Percentiles rank a stretch among this genome's conserved stretches.
Evolutionary conservation across 2,329 filamentous ascomycete genomes (phyloP).

Genomic region (Sarocladiaceae sp.): DNA sequence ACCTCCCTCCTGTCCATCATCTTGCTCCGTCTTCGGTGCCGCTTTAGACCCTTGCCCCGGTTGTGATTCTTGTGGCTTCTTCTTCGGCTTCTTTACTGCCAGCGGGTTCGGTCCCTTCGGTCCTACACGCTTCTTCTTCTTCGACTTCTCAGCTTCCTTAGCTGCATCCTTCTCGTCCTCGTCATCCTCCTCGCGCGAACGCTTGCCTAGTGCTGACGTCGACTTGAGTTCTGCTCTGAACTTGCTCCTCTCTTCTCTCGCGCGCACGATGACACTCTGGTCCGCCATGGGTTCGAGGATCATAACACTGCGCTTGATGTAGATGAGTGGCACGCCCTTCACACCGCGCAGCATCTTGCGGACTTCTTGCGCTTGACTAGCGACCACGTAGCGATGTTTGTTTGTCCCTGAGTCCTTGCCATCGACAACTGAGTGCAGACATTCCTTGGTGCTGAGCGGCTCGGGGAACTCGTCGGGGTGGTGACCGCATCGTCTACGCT

Average conservation of each 20-base stretch:
- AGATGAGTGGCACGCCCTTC: constrained; percentile 70
- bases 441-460: constrained; percentile 66
- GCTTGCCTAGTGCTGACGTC: constrained; percentile 38
- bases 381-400: constrained; percentile 75
- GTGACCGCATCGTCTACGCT: constrained; percentile 75
- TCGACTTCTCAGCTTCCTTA: constrained; percentile 25
- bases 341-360: constrained; percentile 61
- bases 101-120: constrained; percentile 69
- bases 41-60: not conserved
- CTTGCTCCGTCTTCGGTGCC: not conserved
- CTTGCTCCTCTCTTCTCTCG: constrained; percentile 69
- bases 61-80: constrained; percentile 25
- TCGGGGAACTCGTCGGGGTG: constrained; percentile 67
- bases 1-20: constrained; percentile 19
- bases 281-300: constrained; percentile 67
- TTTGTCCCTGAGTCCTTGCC: constrained; percentile 68
- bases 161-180: constrained; percentile 34
- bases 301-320: constrained; percentile 76
- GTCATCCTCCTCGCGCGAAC: constrained; percentile 44
- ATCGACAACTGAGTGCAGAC: constrained; percentile 71
- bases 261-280: constrained; percentile 57
- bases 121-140: constrained; percentile 54
- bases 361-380: constrained; percentile 65
- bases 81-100: constrained; percentile 66
- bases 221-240: constrained; percentile 64